phyloP scores from a whole-genome alignment of 148 eudicot species.

The Amaranthus palmeri region DNA sequence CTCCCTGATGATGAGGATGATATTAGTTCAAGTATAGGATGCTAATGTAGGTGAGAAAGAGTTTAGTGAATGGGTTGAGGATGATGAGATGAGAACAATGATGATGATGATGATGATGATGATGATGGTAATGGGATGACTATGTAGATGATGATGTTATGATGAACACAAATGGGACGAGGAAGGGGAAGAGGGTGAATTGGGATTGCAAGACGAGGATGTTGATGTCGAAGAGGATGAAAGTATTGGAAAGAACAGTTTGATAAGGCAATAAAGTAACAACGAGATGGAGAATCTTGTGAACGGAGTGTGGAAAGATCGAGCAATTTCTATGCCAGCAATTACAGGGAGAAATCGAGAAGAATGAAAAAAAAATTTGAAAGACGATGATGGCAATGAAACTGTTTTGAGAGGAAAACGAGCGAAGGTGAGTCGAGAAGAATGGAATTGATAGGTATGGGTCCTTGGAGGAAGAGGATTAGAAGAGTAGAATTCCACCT shows the following conservation, averaged over 20 bases:
- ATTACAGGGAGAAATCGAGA: slow-evolving; percentile 31
- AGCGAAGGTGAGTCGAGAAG: slow-evolving; percentile 63
- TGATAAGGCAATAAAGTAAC: slow-evolving; percentile 66
- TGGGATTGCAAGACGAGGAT: slow-evolving; percentile 45
- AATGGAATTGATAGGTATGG: slow-evolving; percentile 63
- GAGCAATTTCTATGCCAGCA: slow-evolving; percentile 43
- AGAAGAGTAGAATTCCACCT: slow-evolving; percentile 86
- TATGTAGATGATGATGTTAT: slow-evolving; percentile 34
- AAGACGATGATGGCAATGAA: slow-evolving; percentile 22
- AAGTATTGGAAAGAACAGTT: slow-evolving; percentile 76
- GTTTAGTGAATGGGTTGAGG: slow-evolving; percentile 77
- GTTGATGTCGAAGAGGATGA: slow-evolving; percentile 55
- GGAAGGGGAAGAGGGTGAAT: slow-evolving; percentile 34
- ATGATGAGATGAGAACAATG: slow-evolving; percentile 35
- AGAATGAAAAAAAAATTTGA: slow-evolving; percentile 9
- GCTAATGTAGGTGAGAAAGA: slow-evolving; percentile 31
- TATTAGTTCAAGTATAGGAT: not conserved
- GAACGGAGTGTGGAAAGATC: slow-evolving; percentile 39
- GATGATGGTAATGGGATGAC: slow-evolving; percentile 28
- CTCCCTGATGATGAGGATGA: slow-evolving; percentile 73
- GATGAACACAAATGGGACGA: slow-evolving; percentile 35
- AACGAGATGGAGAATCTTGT: slow-evolving; percentile 77
- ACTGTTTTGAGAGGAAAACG: slow-evolving; percentile 31
- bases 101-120: slow-evolving; percentile 34
- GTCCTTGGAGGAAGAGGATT: slow-evolving; percentile 61